phyloP scores from a whole-genome alignment of 2,329 filamentous ascomycete genomes.

The Trichoderma endophyticum region DNA sequence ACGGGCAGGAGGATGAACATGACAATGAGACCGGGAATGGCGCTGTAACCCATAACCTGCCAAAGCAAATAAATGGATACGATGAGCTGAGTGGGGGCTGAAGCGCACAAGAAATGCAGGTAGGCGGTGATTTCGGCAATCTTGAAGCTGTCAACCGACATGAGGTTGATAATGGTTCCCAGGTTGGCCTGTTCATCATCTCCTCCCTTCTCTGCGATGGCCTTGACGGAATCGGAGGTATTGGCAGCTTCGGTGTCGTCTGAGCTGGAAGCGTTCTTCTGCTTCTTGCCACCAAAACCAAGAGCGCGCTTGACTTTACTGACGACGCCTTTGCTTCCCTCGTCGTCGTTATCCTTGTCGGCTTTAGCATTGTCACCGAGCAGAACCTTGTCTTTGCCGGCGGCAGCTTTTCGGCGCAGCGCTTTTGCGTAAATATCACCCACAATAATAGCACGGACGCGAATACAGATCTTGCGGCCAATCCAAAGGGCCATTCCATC shows the following conservation, averaged over 20 bases:
- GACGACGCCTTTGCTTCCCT: conserved; percentile 40
- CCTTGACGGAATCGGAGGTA: conserved; percentile 33
- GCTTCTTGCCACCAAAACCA: conserved; percentile 58
- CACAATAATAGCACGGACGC: conserved; percentile 89
- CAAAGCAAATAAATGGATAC: conserved; percentile 82
- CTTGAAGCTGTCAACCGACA: conserved; percentile 99
- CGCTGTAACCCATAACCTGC: conserved; percentile 85
- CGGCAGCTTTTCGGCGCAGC: conserved; percentile 81
- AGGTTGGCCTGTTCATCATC: conserved; percentile 78
- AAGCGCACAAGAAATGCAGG: conserved; percentile 90
- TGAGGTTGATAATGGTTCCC: conserved; percentile 98
- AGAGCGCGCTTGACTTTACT: conserved; percentile 55
- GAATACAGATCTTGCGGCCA: conserved; percentile 90
- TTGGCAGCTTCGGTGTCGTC: conserved; percentile 35
- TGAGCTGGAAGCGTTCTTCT: conserved; percentile 39
- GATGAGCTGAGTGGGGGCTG: conserved; percentile 82
- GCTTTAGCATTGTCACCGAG: conserved; percentile 49
- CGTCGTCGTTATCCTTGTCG: conserved; percentile 31
- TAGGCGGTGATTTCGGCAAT: conserved; percentile 93
- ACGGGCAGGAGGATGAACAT: conserved; percentile 86
- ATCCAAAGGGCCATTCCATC: conserved; percentile 90
- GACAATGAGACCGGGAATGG: conserved; percentile 86
- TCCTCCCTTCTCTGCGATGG: conserved; percentile 35
- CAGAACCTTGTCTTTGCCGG: conserved; percentile 69
- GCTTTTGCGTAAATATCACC: conserved; percentile 98